Percentiles rank a stretch among this genome's conserved stretches.
These are phyloP conservation scores for Hanseniaspora lachancei DNA, from an alignment of 805 yeast species.

Conservation along the genomic window DNA sequence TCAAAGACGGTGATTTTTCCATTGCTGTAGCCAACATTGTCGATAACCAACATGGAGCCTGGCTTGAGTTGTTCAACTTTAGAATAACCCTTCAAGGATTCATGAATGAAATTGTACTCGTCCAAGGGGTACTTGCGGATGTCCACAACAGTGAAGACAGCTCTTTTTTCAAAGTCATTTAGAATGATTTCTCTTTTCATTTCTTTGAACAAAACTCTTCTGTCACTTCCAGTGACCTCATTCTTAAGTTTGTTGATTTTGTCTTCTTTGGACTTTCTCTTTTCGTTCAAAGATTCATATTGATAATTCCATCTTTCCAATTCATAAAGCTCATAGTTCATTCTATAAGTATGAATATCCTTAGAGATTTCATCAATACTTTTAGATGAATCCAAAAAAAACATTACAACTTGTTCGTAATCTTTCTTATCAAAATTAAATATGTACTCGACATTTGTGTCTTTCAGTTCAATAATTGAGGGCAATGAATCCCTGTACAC, in stretches of 20 bases:
- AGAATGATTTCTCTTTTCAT: constrained; percentile 38
- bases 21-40: background rate
- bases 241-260: constrained; percentile 34
- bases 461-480: constrained; percentile 38
- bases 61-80: constrained; percentile 12
- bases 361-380: constrained; percentile 18
- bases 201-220: constrained; percentile 31
- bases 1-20: background rate
- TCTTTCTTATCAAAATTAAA: constrained; percentile 16
- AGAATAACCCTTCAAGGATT: background rate
- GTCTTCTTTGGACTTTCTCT: constrained; percentile 32
- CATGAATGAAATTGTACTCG: constrained; percentile 7
- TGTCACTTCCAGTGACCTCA: constrained; percentile 31
- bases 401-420: constrained; percentile 19
- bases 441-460: constrained; percentile 19
- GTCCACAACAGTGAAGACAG: constrained; percentile 41
- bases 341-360: constrained; percentile 18
- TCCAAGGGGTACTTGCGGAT: constrained; percentile 25
- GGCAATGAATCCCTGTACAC: constrained; percentile 40
- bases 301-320: constrained; percentile 32
- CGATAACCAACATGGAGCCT: constrained; percentile 17
- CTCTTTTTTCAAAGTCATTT: constrained; percentile 30
- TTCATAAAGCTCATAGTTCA: constrained; percentile 39
- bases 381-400: constrained; percentile 18
- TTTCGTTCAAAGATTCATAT: constrained; percentile 28